Percentiles rank a stretch among this genome's conserved stretches.
phyloP scores from a whole-genome alignment of 352 stramenopile genomes.

The Plasmopara viticola region DNA sequence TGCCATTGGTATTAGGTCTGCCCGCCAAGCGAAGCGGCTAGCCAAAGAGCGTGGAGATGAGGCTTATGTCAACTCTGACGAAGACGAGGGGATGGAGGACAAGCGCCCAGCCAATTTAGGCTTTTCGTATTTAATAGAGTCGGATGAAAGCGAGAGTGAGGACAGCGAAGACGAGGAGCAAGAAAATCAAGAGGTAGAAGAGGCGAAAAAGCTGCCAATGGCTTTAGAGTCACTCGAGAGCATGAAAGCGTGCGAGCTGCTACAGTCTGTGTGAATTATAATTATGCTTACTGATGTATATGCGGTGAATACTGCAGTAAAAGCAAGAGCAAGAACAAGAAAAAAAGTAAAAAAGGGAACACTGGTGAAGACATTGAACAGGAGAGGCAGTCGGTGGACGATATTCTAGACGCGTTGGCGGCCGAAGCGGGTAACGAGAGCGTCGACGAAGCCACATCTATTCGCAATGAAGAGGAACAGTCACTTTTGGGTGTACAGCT shows the following conservation, averaged over 20 bases:
- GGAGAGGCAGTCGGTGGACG: conserved; percentile 43
- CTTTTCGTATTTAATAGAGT: conserved; percentile 71
- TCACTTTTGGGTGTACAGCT: conserved; percentile 62
- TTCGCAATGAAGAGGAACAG: conserved; percentile 41
- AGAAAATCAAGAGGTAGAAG: conserved; percentile 8
- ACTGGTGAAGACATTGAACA: conserved; percentile 20
- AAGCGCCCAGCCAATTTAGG: conserved; percentile 47
- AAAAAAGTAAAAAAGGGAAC: conserved; percentile 17
- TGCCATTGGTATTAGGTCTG: conserved; percentile 45
- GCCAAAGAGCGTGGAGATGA: conserved; percentile 25
- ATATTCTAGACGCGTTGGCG: conserved; percentile 57
- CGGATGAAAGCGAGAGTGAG: conserved; percentile 16
- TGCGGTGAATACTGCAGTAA: conserved; percentile 5
- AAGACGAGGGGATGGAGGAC: conserved; percentile 43
- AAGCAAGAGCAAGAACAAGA: conserved; percentile 24
- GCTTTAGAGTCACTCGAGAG: conserved; percentile 12
- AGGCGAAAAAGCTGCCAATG: conserved; percentile 4
- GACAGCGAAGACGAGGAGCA: conserved; percentile 22
- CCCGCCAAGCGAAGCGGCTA: conserved; percentile 69
- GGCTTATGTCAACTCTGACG: conserved; percentile 12
- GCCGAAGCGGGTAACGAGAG: conserved; percentile 35
- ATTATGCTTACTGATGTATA: background rate
- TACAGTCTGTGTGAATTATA: background rate
- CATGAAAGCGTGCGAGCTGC: conserved; percentile 24
- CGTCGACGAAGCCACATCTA: conserved; percentile 27